Evolutionary conservation across 164 flowering plant genomes (phyloP).

Genomic region (Vitis riparia): DNA sequence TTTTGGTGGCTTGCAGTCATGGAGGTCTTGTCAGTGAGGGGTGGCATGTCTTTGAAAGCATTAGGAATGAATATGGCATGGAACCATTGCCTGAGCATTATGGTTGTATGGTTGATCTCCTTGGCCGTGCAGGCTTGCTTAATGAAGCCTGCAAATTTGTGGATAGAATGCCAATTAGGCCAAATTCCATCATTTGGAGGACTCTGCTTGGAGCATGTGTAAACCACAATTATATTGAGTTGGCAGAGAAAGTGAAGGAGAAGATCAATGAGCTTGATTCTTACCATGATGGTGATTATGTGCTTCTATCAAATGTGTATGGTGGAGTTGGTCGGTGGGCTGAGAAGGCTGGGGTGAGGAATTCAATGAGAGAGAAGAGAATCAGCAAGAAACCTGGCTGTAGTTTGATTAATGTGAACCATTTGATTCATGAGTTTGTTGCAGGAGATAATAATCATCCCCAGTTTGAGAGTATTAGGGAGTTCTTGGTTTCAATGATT

Average conservation of each 20-base stretch:
- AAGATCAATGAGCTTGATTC: slow-evolving; percentile 38
- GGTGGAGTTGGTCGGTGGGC: slow-evolving; percentile 37
- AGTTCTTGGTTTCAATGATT: slow-evolving; percentile 29
- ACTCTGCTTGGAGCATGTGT: slow-evolving; percentile 58
- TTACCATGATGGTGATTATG: slow-evolving; percentile 53
- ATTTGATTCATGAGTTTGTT: slow-evolving; percentile 36
- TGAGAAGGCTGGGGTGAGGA: slow-evolving; percentile 39
- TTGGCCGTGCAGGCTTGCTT: slow-evolving; percentile 50
- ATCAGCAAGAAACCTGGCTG: slow-evolving; percentile 45
- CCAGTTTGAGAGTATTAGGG: slow-evolving; percentile 23
- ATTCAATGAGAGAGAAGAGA: slow-evolving; percentile 38
- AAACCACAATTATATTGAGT: slow-evolving; percentile 27
- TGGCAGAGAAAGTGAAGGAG: slow-evolving; percentile 36
- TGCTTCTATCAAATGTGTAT: slow-evolving; percentile 53
- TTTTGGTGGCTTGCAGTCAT: slow-evolving; percentile 54
- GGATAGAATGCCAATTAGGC: slow-evolving; percentile 34
- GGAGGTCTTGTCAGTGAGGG: slow-evolving; percentile 50
- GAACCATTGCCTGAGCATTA: slow-evolving; percentile 45
- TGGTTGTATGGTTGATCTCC: slow-evolving; percentile 53
- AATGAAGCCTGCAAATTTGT: slow-evolving; percentile 41
- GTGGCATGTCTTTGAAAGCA: slow-evolving; percentile 42
- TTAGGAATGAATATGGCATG: slow-evolving; percentile 26
- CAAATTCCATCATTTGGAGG: slow-evolving; percentile 49
- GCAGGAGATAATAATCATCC: slow-evolving; percentile 50
- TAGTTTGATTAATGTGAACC: slow-evolving; percentile 38